A percentile compares a stretch with the other conserved stretches of the same genome.
Conservation (phyloP, 805 yeast genomes). For the Blastobotrys attinorum region DNA sequence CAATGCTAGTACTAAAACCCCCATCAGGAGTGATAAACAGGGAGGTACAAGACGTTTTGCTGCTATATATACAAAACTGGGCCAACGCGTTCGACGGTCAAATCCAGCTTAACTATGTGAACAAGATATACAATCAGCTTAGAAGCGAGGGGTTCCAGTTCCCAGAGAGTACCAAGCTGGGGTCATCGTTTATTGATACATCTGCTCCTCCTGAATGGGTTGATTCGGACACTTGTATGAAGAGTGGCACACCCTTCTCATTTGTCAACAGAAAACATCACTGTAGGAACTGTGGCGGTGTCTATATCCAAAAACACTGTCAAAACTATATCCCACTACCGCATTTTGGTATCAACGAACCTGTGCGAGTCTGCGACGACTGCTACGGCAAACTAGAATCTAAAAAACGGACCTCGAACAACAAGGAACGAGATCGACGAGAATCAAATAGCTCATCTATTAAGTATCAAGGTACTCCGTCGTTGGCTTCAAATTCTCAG, state of each 20-base stretch:
- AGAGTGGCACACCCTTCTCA: slow-evolving; percentile 73
- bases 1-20: slow-evolving; percentile 39
- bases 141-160: slow-evolving; percentile 55
- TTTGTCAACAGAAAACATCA: slow-evolving; percentile 89
- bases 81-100: slow-evolving; percentile 63
- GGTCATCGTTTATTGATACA: slow-evolving; percentile 62
- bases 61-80: slow-evolving; percentile 70
- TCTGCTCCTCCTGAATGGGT: slow-evolving; percentile 97
- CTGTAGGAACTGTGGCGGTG: slow-evolving; percentile 96
- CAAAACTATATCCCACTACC: slow-evolving; percentile 63
- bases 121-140: slow-evolving; percentile 51
- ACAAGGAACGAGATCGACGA: slow-evolving; percentile 17
- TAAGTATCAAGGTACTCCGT: slow-evolving; percentile 11
- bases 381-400: slow-evolving; percentile 58
- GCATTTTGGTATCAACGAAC: slow-evolving; percentile 74
- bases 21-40: slow-evolving; percentile 32
- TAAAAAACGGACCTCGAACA: slow-evolving; percentile 23
- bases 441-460: slow-evolving; percentile 10
- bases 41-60: slow-evolving; percentile 51
- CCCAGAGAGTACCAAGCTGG: slow-evolving; percentile 41
- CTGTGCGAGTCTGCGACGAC: slow-evolving; percentile 90
- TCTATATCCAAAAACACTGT: slow-evolving; percentile 82
- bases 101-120: slow-evolving; percentile 56
- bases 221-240: slow-evolving; percentile 92
- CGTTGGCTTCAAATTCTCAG: slow-evolving; percentile 21